Evolutionary conservation across 2,329 filamentous ascomycete genomes (phyloP).

Genomic region (Calonectria pseudoreteaudii): DNA sequence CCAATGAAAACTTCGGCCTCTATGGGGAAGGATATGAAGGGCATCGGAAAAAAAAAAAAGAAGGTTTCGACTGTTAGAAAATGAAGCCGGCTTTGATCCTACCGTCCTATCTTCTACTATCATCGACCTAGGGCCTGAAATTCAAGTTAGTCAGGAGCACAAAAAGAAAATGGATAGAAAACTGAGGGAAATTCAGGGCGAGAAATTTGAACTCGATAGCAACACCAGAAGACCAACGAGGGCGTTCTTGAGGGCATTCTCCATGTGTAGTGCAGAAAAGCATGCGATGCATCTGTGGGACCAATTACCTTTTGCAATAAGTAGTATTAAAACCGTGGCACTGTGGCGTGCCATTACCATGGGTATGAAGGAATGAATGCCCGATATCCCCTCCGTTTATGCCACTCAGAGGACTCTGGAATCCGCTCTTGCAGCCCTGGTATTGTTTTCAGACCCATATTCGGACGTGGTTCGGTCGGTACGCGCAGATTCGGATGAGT

Average conservation of each 20-base stretch:
- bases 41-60: too few relatives aligned
- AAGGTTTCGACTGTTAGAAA: background rate
- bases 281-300: background rate
- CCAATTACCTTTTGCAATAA: background rate
- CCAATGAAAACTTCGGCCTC: background rate
- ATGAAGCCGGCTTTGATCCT: background rate
- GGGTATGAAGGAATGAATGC: background rate
- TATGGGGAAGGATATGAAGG: too few relatives aligned
- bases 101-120: background rate
- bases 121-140: background rate
- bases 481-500: background rate
- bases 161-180: background rate
- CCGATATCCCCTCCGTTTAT: background rate
- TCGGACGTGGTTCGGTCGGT: background rate
- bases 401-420: background rate
- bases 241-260: background rate
- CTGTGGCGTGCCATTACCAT: background rate
- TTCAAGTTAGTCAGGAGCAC: background rate
- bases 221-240: background rate
- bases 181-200: background rate
- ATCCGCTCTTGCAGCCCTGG: background rate
- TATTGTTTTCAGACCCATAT: background rate
- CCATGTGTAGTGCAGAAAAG: background rate
- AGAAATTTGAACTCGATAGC: background rate
- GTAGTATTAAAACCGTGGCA: background rate